A percentile compares a stretch with the other conserved stretches of the same genome.
phyloP scores from a whole-genome alignment of 257 asterid species.

The Fraxinus pennsylvanica region DNA sequence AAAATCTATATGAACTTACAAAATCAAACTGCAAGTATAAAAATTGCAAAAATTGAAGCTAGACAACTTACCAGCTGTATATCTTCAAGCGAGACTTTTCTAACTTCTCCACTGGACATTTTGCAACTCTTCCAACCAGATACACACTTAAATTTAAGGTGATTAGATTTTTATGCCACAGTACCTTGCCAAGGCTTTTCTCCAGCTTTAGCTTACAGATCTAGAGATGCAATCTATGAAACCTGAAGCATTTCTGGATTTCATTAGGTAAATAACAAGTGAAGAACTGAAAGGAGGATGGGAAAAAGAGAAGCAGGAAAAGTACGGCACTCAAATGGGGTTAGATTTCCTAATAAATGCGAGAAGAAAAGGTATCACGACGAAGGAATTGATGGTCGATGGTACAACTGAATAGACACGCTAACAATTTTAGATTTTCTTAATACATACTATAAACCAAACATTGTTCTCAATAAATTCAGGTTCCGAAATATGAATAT shows the following conservation, averaged over 20 bases:
- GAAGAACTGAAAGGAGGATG: neutral
- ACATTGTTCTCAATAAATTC: neutral
- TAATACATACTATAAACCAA: neutral
- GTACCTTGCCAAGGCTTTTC: slow-evolving; percentile 7
- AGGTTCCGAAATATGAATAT: neutral
- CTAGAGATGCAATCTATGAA: slow-evolving; percentile 8
- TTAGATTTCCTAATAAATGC: neutral
- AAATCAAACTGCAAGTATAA: neutral
- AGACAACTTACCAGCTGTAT: slow-evolving; percentile 71
- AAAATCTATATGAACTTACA: neutral
- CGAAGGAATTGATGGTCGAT: neutral
- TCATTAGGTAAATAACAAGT: neutral
- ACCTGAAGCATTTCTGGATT: slow-evolving; percentile 11
- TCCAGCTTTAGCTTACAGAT: slow-evolving; percentile 10
- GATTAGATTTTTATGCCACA: slow-evolving; percentile 20
- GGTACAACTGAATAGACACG: neutral
- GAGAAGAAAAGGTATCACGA: neutral
- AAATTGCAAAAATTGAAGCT: neutral
- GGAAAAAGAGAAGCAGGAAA: neutral
- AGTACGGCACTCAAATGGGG: neutral
- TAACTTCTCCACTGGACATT: slow-evolving; percentile 66
- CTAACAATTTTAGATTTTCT: neutral
- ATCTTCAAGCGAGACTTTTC: slow-evolving; percentile 64
- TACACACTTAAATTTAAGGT: neutral
- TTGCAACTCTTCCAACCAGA: slow-evolving; percentile 28